These are phyloP conservation scores for Trichoderma oligosporum DNA, from an alignment of 2,329 filamentous ascomycete species.

Conservation along the genomic window DNA sequence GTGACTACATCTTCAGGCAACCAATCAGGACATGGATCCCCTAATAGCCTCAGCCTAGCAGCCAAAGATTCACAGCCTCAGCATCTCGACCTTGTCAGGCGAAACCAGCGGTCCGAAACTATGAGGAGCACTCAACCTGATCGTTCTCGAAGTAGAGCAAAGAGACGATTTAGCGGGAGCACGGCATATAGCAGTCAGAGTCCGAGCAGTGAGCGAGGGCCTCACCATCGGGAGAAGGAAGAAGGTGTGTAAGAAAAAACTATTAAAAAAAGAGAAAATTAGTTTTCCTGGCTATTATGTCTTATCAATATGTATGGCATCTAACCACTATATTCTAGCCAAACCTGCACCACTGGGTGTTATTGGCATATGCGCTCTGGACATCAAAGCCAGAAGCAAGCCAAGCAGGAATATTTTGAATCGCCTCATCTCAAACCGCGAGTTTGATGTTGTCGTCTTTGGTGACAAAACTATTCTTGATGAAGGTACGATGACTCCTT, in stretches of 20 bases:
- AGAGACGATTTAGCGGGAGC: slow-evolving; percentile 76
- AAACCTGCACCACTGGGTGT: slow-evolving; percentile 60
- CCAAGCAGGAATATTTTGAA: slow-evolving; percentile 95
- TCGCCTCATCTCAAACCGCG: slow-evolving; percentile 79
- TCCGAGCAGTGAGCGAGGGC: slow-evolving; percentile 65
- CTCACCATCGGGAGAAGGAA: slow-evolving; percentile 55
- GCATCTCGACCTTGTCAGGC: slow-evolving; percentile 45
- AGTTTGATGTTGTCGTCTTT: slow-evolving; percentile 97
- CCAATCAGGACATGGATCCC: slow-evolving; percentile 38
- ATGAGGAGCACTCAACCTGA: slow-evolving; percentile 45
- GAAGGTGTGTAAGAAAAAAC: slow-evolving; percentile 39
- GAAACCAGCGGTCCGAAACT: slow-evolving; percentile 38
- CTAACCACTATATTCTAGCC: slow-evolving; percentile 28
- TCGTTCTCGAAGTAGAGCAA: slow-evolving; percentile 63
- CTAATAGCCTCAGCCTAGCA: slow-evolving; percentile 44
- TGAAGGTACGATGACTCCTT: slow-evolving; percentile 57
- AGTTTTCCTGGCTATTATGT: background rate
- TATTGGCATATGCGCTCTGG: slow-evolving; percentile 92
- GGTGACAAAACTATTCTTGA: slow-evolving; percentile 98
- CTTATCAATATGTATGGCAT: background rate
- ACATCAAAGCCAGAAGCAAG: slow-evolving; percentile 94
- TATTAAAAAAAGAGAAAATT: background rate
- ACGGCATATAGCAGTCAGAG: slow-evolving; percentile 79
- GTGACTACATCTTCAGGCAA: slow-evolving; percentile 50
- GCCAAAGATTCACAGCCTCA: slow-evolving; percentile 41